Percentiles rank a stretch among this genome's conserved stretches.
phyloP scores from a whole-genome alignment of 306 rosid species.

The Fragaria ananassa region DNA sequence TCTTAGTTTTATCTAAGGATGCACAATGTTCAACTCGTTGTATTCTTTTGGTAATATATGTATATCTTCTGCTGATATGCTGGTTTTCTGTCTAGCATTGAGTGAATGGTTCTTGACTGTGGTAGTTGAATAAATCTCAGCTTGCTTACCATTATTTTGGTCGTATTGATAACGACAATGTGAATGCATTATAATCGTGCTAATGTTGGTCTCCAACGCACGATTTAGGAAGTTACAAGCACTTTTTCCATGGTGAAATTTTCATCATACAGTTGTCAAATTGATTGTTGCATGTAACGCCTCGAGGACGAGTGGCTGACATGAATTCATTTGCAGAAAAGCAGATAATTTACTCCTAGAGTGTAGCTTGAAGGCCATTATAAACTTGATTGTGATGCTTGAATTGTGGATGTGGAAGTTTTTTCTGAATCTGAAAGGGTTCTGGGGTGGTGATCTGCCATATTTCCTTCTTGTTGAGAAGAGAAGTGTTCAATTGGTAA shows the following conservation, averaged over 20 bases:
- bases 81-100: neutral
- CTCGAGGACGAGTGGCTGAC: conserved; percentile 3
- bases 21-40: conserved; percentile 5
- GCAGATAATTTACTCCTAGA: conserved; percentile 7
- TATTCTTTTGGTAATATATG: neutral
- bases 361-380: neutral
- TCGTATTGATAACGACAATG: conserved; percentile 13
- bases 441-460: neutral
- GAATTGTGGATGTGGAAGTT: conserved; percentile 5
- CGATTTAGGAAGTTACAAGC: conserved; percentile 26
- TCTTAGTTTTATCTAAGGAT: neutral
- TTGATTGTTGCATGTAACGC: conserved; percentile 31
- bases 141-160: conserved; percentile 14
- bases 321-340: conserved; percentile 10
- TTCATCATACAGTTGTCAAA: conserved; percentile 35
- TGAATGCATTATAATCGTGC: conserved; percentile 13
- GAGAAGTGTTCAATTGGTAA: conserved; percentile 10
- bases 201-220: conserved; percentile 11
- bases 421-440: conserved; percentile 3
- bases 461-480: neutral
- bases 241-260: conserved; percentile 10
- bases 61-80: neutral
- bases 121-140: neutral
- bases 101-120: conserved; percentile 5
- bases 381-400: conserved; percentile 13